Evolutionary conservation across 2,329 filamentous ascomycete species (phyloP).

Genomic region (Bipolaris zeicola): DNA sequence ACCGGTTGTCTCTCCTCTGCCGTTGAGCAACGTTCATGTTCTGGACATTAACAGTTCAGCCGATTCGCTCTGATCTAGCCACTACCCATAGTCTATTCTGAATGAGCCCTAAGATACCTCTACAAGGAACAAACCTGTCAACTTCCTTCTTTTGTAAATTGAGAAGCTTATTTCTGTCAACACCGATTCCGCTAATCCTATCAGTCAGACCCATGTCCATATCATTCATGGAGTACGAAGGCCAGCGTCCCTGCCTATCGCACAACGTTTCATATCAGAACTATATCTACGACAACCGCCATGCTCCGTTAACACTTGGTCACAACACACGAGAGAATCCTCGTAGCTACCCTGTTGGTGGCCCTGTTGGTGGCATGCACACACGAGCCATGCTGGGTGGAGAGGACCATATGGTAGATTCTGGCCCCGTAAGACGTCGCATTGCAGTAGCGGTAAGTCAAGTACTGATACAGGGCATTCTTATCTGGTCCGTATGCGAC

Average conservation of each 20-base stretch:
- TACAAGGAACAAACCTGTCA: neutral
- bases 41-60: neutral
- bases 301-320: conserved; percentile 24
- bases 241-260: conserved; percentile 22
- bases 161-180: neutral
- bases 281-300: conserved; percentile 37
- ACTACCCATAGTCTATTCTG: neutral
- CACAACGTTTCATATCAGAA: conserved; percentile 15
- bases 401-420: conserved; percentile 41
- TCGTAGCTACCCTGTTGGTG: conserved; percentile 33
- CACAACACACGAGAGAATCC: conserved; percentile 30
- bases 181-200: neutral
- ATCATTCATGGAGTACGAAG: conserved; percentile 23
- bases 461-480: neutral
- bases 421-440: conserved; percentile 53
- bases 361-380: conserved; percentile 25
- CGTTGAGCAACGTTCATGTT: conserved; percentile 4
- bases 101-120: neutral
- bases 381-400: conserved; percentile 11
- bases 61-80: neutral
- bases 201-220: conserved; percentile 6
- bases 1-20: conserved; percentile 3
- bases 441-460: conserved; percentile 53
- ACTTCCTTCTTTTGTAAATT: conserved; percentile 2
- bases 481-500: neutral